phyloP scores from a whole-genome alignment of 352 stramenopile genomes.

The Detonula confervacea region DNA sequence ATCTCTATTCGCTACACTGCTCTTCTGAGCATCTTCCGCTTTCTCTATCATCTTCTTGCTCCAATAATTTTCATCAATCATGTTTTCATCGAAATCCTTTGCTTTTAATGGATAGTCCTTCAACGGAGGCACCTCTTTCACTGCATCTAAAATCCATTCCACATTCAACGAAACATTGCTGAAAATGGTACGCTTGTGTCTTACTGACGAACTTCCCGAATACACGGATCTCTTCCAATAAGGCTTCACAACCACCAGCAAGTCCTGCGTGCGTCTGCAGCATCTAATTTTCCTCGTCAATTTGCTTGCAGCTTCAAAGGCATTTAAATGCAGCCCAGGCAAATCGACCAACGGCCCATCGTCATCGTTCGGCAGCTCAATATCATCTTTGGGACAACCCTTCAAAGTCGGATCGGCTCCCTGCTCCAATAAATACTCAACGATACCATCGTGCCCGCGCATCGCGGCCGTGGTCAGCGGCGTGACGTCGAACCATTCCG shows the following conservation, averaged over 20 bases:
- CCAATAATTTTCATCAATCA: slow-evolving; percentile 25
- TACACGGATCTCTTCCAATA: slow-evolving; percentile 32
- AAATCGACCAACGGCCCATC: not conserved
- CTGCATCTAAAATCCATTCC: too few species aligned
- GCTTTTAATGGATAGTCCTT: slow-evolving; percentile 30
- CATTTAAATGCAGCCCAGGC: slow-evolving; percentile 32
- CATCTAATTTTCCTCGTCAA: slow-evolving; percentile 27
- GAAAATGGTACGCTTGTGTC: slow-evolving; percentile 27
- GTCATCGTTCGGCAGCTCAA: slow-evolving; percentile 20
- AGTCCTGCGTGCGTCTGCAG: slow-evolving; percentile 28
- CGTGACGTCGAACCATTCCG: slow-evolving; percentile 39
- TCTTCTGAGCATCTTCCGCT: too few species aligned
- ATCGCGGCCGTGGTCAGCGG: slow-evolving; percentile 26
- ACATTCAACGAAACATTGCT: slow-evolving; percentile 24
- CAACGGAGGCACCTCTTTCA: too few species aligned
- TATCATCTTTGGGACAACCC: slow-evolving; percentile 27
- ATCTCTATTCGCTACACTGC: too few species aligned
- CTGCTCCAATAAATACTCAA: slow-evolving; percentile 40
- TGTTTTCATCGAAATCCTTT: slow-evolving; percentile 21
- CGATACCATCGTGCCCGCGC: slow-evolving; percentile 24
- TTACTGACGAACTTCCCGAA: slow-evolving; percentile 22
- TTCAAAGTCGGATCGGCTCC: slow-evolving; percentile 43
- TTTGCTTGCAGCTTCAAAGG: slow-evolving; percentile 22
- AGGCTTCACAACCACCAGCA: slow-evolving; percentile 25
- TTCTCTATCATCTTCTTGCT: too few species aligned